Evolutionary conservation across 768 basidiomycete genomes (phyloP).

Genomic region (Boletus patriciae): DNA sequence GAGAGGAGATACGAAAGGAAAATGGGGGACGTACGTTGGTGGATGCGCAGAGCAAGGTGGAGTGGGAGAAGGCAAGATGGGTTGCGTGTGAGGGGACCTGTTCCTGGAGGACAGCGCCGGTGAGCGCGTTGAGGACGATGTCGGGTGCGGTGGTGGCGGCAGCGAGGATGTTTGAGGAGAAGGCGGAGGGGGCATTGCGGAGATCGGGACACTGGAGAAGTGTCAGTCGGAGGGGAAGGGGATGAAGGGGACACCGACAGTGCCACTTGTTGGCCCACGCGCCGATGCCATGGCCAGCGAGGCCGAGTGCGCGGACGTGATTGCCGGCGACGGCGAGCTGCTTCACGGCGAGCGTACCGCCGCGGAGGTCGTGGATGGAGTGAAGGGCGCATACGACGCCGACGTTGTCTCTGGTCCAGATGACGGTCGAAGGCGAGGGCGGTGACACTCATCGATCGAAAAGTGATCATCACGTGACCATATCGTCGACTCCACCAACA

Average conservation of each 20-base stretch:
- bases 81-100: constrained; percentile 57
- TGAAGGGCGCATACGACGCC: constrained; percentile 73
- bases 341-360: constrained; percentile 65
- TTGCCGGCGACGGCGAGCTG: constrained; percentile 78
- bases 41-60: constrained; percentile 64
- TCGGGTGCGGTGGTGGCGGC: constrained; percentile 60
- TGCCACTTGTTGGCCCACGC: constrained; percentile 86
- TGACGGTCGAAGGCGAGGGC: constrained; percentile 82
- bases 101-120: constrained; percentile 60
- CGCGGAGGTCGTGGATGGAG: constrained; percentile 58
- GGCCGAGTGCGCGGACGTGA: constrained; percentile 65
- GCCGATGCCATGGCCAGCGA: constrained; percentile 65
- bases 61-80: constrained; percentile 66
- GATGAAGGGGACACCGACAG: constrained; percentile 63
- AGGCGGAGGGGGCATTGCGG: constrained; percentile 48
- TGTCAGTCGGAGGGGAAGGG: constrained; percentile 20
- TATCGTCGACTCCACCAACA: no score
- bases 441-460: no score
- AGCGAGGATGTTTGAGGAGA: constrained; percentile 57
- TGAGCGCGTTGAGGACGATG: constrained; percentile 71
- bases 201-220: no score
- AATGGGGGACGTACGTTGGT: constrained; percentile 53
- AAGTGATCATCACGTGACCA: constrained; percentile 17
- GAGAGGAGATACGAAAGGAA: no score
- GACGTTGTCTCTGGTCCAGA: constrained; percentile 80